These are phyloP conservation scores for Pittosporum tobira DNA, from an alignment of 129 eudicot species.

Conservation along the genomic window DNA sequence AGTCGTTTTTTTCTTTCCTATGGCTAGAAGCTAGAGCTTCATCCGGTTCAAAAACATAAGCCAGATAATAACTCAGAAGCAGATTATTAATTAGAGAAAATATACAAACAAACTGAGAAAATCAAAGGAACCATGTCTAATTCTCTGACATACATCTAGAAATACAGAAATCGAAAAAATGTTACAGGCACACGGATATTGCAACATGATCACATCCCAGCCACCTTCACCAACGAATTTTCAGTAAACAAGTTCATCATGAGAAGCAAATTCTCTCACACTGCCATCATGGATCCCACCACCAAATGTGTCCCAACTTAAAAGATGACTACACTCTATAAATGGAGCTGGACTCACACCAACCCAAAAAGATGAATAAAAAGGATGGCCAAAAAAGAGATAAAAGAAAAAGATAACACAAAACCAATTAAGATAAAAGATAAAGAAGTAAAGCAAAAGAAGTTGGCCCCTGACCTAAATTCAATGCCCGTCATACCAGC, in stretches of 20 bases:
- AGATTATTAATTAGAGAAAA: too few relatives aligned
- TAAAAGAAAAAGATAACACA: not conserved
- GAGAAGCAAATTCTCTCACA: conserved; percentile 1
- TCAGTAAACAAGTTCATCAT: not conserved
- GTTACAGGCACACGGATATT: conserved; percentile 5
- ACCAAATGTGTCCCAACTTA: conserved; percentile 12
- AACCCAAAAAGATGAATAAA: conserved; percentile 3
- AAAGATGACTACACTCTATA: conserved; percentile 7
- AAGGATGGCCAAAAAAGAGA: not conserved
- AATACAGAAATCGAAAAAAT: not conserved
- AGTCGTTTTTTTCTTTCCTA: too few relatives aligned
- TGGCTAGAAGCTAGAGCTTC: too few relatives aligned
- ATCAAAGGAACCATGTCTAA: too few relatives aligned
- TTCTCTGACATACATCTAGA: too few relatives aligned
- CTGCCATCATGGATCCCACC: conserved; percentile 21
- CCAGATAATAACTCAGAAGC: too few relatives aligned
- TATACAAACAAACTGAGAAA: too few relatives aligned
- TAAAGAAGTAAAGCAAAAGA: not conserved
- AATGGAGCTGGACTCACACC: conserved; percentile 12
- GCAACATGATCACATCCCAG: conserved; percentile 7
- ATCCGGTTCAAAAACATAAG: too few relatives aligned
- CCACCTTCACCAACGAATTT: not conserved
- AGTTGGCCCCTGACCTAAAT: too few relatives aligned
- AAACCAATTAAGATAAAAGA: too few relatives aligned
- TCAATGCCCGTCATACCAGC: too few relatives aligned